phyloP scores from a whole-genome alignment of 352 stramenopile species.

The Phytophthora foliorum region DNA sequence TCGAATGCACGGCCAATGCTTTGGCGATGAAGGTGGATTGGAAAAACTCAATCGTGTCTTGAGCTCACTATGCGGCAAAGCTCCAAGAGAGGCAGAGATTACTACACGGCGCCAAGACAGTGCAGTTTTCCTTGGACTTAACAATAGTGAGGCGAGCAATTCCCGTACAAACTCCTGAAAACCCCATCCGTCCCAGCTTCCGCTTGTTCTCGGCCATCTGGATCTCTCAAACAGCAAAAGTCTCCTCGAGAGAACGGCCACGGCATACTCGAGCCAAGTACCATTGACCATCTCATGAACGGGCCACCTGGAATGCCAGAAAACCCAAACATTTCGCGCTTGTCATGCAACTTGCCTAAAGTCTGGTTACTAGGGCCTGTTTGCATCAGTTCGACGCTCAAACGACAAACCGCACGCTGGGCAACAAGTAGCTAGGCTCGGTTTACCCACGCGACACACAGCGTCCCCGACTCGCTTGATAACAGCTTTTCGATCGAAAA shows the following conservation, averaged over 20 bases:
- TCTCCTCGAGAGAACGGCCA: constrained; percentile 29
- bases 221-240: constrained; percentile 36
- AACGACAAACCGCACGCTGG: constrained; percentile 45
- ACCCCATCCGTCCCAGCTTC: constrained; percentile 39
- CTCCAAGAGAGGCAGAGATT: constrained; percentile 29
- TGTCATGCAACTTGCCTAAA: constrained; percentile 21
- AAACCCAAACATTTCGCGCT: constrained; percentile 35
- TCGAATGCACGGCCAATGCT: constrained; percentile 6
- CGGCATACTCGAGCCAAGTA: constrained; percentile 28
- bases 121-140: constrained; percentile 14
- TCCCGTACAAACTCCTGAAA: constrained; percentile 31
- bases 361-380: constrained; percentile 21
- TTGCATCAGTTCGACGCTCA: constrained; percentile 34
- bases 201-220: constrained; percentile 33
- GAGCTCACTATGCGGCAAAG: constrained; percentile 31
- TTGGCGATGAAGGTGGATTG: constrained; percentile 19
- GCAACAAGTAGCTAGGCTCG: constrained; percentile 38
- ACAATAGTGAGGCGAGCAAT: constrained; percentile 14
- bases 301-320: constrained; percentile 43
- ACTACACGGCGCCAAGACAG: constrained; percentile 35
- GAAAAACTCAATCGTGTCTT: constrained; percentile 17
- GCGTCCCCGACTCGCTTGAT: constrained; percentile 13
- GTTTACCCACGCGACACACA: constrained; percentile 33
- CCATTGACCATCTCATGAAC: constrained; percentile 45
- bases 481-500: constrained; percentile 32